A percentile compares a stretch with the other conserved stretches of the same genome.
phyloP scores from a whole-genome alignment of 371 early-diverging fungal genomes.

The Mucor circinelloides region DNA sequence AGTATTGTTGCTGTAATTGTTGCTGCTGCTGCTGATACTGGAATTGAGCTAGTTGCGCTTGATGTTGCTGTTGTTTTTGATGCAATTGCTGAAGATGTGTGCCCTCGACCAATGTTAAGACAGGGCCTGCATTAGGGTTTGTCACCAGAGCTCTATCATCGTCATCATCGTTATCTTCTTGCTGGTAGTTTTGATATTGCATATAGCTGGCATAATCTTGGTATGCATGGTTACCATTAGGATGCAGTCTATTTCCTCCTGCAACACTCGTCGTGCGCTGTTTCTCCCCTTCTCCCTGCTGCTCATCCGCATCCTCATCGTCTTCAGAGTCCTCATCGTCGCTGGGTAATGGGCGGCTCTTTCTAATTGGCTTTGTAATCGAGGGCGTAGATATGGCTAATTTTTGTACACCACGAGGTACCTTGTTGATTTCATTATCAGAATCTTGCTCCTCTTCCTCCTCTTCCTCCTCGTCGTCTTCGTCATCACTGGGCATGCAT shows the following conservation, averaged over 20 bases:
- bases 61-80: conserved; percentile 25
- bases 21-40: conserved; percentile 13
- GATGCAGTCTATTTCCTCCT: not conserved
- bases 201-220: not conserved
- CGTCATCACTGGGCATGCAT: conserved; percentile 50
- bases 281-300: not conserved
- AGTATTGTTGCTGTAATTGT: conserved; percentile 13
- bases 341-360: conserved; percentile 30
- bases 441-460: conserved; percentile 3
- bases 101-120: conserved; percentile 7
- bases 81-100: conserved; percentile 29
- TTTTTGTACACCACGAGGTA: not conserved
- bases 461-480: conserved; percentile 41
- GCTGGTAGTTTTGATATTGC: not conserved
- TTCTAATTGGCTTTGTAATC: conserved; percentile 3
- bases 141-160: conserved; percentile 14
- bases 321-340: conserved; percentile 39
- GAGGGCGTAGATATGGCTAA: not conserved
- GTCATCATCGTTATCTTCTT: conserved; percentile 9
- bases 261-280: not conserved
- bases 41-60: conserved; percentile 13
- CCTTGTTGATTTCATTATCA: not conserved
- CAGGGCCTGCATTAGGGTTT: conserved; percentile 10
- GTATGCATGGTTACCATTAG: not conserved
- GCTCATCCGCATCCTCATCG: not conserved